These are phyloP conservation scores for Ricinus communis DNA, from an alignment of 345 rosid species.

Conservation along the genomic window DNA sequence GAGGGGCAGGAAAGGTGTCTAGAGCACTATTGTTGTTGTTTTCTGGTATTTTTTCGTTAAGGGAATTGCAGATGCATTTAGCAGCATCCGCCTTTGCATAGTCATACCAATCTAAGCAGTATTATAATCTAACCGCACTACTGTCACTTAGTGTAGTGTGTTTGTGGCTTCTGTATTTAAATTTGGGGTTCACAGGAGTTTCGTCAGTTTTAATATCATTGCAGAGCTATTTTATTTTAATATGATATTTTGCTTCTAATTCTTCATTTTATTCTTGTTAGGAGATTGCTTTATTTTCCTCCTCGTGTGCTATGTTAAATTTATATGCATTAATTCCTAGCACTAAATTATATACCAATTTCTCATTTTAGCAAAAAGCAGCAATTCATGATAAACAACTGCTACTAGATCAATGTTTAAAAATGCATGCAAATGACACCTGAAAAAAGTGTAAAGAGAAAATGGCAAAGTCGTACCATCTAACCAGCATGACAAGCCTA, in stretches of 20 bases:
- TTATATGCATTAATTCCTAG: not conserved
- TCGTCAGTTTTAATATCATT: not conserved
- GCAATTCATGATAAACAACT: not conserved
- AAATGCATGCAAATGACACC: not conserved
- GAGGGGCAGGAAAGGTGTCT: not conserved
- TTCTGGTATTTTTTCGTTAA: too few species aligned
- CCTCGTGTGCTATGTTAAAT: not conserved
- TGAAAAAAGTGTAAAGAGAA: not conserved
- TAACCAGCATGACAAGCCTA: not conserved
- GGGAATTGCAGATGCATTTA: not conserved
- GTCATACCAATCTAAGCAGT: too few species aligned
- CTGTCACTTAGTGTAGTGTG: not conserved
- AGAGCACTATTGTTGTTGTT: not conserved
- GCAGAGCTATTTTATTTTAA: not conserved
- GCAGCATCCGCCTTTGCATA: not conserved
- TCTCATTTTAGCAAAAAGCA: not conserved
- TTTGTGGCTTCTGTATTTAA: not conserved
- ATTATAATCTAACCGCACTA: too few species aligned
- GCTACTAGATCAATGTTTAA: not conserved
- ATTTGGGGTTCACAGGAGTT: not conserved
- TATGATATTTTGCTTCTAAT: too few species aligned
- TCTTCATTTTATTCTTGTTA: too few species aligned
- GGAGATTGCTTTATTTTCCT: not conserved
- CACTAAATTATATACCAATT: not conserved
- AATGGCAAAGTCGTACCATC: not conserved